phyloP scores from a whole-genome alignment of 2,329 filamentous ascomycete species.

The Ascochyta pisi region DNA sequence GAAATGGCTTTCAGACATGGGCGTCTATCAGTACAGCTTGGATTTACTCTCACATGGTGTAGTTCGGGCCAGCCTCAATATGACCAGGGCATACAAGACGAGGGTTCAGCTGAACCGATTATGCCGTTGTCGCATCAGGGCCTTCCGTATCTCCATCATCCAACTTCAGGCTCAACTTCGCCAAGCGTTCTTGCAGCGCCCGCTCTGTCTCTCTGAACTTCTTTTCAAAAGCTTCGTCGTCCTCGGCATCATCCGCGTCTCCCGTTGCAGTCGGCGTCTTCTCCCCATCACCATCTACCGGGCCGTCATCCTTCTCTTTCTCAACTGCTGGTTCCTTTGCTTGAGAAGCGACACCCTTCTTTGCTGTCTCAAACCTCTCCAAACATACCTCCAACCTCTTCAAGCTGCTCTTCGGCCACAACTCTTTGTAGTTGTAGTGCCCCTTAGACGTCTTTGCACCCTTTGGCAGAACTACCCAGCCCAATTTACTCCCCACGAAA shows the following conservation, averaged over 20 bases:
- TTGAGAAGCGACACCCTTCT: not conserved
- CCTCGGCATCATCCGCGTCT: constrained; percentile 26
- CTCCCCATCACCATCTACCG: constrained; percentile 26
- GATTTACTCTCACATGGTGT: too few relatives aligned
- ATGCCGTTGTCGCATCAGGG: not conserved
- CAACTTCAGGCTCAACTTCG: constrained; percentile 37
- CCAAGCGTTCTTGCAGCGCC: constrained; percentile 37
- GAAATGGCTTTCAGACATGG: too few relatives aligned
- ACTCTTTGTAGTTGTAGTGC: constrained; percentile 14
- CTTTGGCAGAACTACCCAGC: constrained; percentile 37
- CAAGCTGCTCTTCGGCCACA: constrained; percentile 42
- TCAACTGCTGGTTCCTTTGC: not conserved
- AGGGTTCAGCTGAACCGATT: not conserved
- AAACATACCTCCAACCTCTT: constrained; percentile 29
- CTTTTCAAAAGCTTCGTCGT: constrained; percentile 41
- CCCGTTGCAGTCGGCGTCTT: constrained; percentile 45
- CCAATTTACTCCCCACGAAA: constrained; percentile 38
- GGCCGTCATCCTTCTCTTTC: constrained; percentile 12
- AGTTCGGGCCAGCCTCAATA: too few relatives aligned
- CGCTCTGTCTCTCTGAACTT: constrained; percentile 36
- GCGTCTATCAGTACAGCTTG: too few relatives aligned
- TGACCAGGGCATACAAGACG: too few relatives aligned
- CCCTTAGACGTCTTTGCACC: constrained; percentile 26
- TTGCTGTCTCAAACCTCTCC: constrained; percentile 14
- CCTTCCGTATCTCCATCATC: not conserved